Evolutionary conservation across 2,329 filamentous ascomycete genomes (phyloP).

Genomic region (Colletotrichum sp.): DNA sequence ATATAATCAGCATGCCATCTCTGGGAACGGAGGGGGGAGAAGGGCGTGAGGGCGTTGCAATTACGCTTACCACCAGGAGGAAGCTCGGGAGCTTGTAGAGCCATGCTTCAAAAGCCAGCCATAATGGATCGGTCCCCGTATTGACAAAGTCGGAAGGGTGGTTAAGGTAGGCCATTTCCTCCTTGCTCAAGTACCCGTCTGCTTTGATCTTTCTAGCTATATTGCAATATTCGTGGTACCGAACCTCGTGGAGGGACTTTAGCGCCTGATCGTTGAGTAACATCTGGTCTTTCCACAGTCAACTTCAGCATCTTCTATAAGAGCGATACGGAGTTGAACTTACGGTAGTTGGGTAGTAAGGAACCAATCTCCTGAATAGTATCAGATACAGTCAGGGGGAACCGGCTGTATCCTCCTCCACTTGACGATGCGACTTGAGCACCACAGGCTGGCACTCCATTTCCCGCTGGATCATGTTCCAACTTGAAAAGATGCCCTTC

Average conservation of each 20-base stretch:
- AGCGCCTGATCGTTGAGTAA: background rate
- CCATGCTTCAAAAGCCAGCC: background rate
- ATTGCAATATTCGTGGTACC: background rate
- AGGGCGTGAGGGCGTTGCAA: no score
- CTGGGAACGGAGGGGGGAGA: background rate
- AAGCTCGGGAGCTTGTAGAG: background rate
- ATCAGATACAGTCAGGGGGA: background rate
- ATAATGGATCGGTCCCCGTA: background rate
- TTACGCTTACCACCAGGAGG: background rate
- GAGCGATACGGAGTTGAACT: background rate
- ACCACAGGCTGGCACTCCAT: background rate
- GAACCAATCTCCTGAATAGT: background rate
- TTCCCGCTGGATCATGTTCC: background rate
- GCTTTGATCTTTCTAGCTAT: background rate
- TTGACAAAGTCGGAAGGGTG: background rate
- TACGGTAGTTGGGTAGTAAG: background rate
- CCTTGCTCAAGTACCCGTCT: background rate
- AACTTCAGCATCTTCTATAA: background rate
- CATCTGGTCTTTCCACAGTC: background rate
- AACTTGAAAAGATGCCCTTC: background rate
- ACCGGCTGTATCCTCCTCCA: background rate
- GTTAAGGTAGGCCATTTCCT: background rate
- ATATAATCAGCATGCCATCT: background rate
- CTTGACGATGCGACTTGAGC: background rate
- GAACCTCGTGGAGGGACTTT: background rate